Conservation (phyloP, 2,329 filamentous ascomycete species). For the Pleoardoris graminearum region DNA sequence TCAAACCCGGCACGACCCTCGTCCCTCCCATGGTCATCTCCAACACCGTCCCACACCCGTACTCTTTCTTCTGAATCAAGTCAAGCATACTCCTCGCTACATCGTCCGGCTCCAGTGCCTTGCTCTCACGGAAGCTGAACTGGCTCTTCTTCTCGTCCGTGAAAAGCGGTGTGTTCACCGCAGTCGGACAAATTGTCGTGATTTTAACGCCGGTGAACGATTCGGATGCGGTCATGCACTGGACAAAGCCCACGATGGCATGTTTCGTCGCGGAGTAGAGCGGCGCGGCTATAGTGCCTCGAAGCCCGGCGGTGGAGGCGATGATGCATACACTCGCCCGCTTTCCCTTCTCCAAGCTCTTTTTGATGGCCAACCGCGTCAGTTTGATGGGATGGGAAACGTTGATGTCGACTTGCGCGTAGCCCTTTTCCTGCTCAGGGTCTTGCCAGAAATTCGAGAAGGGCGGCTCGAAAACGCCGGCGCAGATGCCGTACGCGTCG, state of each 20-base stretch:
- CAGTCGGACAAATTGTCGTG: conserved; percentile 32
- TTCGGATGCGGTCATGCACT: conserved; percentile 31
- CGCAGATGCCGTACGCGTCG: conserved; percentile 38
- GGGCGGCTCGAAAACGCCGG: conserved; percentile 34
- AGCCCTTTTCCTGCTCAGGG: conserved; percentile 30
- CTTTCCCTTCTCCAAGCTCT: conserved; percentile 32
- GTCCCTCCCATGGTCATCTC: conserved; percentile 25
- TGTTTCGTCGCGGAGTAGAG: conserved; percentile 40
- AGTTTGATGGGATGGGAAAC: conserved; percentile 38
- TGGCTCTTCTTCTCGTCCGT: conserved; percentile 26
- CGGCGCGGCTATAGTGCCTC: conserved; percentile 29
- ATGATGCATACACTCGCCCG: conserved; percentile 38
- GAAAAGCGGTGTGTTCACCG: conserved; percentile 33
- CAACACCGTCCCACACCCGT: conserved; percentile 29
- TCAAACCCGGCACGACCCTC: conserved; percentile 34
- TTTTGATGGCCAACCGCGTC: conserved; percentile 34
- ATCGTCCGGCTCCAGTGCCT: conserved; percentile 22
- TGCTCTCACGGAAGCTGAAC: conserved; percentile 19
- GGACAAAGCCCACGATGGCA: conserved; percentile 37
- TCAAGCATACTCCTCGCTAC: conserved; percentile 29
- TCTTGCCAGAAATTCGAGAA: conserved; percentile 40
- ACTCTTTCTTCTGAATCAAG: conserved; percentile 35
- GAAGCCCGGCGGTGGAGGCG: conserved; percentile 32
- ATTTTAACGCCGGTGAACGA: conserved; percentile 35
- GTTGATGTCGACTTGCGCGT: conserved; percentile 36